Base-by-base conservation (phyloP, 176 grass and related monocot genomes). In the Oryza punctata region DNA sequence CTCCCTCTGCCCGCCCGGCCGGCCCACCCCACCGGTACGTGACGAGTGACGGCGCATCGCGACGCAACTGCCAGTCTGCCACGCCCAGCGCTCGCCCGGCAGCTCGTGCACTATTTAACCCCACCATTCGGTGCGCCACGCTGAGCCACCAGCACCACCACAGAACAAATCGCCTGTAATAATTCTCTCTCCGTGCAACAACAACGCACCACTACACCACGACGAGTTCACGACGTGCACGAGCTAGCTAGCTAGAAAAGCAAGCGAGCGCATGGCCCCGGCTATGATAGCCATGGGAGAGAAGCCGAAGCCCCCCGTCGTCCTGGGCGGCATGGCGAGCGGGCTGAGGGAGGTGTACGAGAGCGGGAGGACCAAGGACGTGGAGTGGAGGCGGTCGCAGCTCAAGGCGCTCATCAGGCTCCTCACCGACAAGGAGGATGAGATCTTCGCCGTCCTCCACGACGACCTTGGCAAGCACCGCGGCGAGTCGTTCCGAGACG, bases 381-480 rank as follows among this genome's bases (percentile, higher is more conserved):
- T 92, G n/a, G 47, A 75, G 2, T 97, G 94, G 94, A 67, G 92
- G 78, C 82, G 19, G 77, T 60, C 89, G 65, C 94, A 94, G 81
- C 89, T 97, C 75, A 72, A n/a, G 64, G 91, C 69, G 6, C 79
- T 97, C 54, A 4, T 81, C 57, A 85, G 75, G 75, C 74, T 97
- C 73, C 69, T 97, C 5, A 66, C 87, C 3, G 92, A 97, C 63
- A 46, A 86, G 45, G 94, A 97, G 69, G 85, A 94, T 59, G 87
- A 73, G 27, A 90, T 94, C 41, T 92, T 88, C 66, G 63, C 45
- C 63, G 92, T 5, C 27, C 92, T 97, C 82, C 76, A 76, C 12
- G 47, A 88, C 6, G 94, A 97, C 77, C 86, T 97, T 33, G 76
- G 87, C 71, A 97, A 97, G 68, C 85, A 83, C 81, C 82, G 79